Conservation (phyloP, 2,329 filamentous ascomycete species). For the Chrysosporium keratinophilum region DNA sequence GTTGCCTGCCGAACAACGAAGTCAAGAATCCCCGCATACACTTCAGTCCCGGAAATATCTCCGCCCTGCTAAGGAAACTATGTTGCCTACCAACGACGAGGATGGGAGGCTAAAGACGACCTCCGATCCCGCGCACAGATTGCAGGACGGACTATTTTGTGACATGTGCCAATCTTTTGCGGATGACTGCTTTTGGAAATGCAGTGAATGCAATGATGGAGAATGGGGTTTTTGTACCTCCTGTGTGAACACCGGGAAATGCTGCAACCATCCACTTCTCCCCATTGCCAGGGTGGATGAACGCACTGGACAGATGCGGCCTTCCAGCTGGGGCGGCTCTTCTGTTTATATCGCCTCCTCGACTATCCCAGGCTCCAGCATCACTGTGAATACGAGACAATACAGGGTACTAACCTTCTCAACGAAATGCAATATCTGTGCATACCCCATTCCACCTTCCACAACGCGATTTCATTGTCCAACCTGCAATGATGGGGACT, state of each 20-base stretch:
- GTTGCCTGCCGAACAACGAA: constrained; percentile 16
- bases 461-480: constrained; percentile 71
- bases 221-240: constrained; percentile 90
- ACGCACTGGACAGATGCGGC: constrained; percentile 9
- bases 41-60: constrained; percentile 33
- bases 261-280: constrained; percentile 71
- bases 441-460: constrained; percentile 57
- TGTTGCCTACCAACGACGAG: constrained; percentile 31
- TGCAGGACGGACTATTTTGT: constrained; percentile 78
- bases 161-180: constrained; percentile 61
- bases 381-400: constrained; percentile 36
- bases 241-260: constrained; percentile 72
- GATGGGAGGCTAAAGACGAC: constrained; percentile 42
- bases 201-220: constrained; percentile 74
- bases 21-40: constrained; percentile 43
- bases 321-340: constrained; percentile 14
- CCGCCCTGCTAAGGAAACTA: constrained; percentile 22
- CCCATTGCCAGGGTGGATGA: constrained; percentile 56
- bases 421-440: constrained; percentile 70
- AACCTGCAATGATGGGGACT: constrained; percentile 67
- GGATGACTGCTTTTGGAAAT: constrained; percentile 84
- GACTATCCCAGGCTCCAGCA: constrained; percentile 25
- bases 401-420: constrained; percentile 63
- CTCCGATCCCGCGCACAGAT: constrained; percentile 56
- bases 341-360: constrained; percentile 23